Conservation (phyloP, 306 rosid genomes). For the Inga leiocalycina region DNA sequence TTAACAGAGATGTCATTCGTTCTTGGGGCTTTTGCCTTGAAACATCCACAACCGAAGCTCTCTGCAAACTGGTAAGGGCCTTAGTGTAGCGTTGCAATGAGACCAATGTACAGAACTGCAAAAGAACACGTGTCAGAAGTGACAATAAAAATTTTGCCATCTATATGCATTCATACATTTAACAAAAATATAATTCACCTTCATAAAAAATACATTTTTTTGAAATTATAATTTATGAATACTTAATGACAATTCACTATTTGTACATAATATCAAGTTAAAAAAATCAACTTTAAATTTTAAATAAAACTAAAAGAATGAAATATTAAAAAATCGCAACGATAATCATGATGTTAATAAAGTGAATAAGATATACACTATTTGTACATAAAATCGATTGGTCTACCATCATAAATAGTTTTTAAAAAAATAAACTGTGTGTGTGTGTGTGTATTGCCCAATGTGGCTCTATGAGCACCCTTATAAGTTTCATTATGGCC, state of each 20-base stretch:
- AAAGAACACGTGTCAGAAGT: neutral
- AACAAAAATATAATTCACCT: neutral
- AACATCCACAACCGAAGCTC: conserved; percentile 46
- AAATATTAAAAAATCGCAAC: no score
- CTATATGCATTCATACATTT: neutral
- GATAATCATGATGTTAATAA: neutral
- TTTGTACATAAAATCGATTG: no score
- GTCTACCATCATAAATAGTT: no score
- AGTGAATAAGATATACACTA: no score
- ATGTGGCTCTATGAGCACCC: no score
- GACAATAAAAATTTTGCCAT: no score
- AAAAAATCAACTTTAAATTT: no score
- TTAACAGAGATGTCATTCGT: conserved; percentile 34
- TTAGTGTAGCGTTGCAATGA: conserved; percentile 57
- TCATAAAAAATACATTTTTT: neutral
- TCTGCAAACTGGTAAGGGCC: conserved; percentile 48
- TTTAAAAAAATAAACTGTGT: no score
- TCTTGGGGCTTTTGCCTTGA: conserved; percentile 50
- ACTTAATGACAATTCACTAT: neutral
- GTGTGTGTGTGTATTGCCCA: no score
- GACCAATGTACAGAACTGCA: conserved; percentile 50
- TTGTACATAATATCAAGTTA: neutral
- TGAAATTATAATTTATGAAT: no score
- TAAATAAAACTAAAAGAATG: no score
- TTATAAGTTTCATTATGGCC: no score